These are phyloP conservation scores for Magnolia changhungtana DNA, from an alignment of 164 flowering plant genomes.

Conservation along the genomic window DNA sequence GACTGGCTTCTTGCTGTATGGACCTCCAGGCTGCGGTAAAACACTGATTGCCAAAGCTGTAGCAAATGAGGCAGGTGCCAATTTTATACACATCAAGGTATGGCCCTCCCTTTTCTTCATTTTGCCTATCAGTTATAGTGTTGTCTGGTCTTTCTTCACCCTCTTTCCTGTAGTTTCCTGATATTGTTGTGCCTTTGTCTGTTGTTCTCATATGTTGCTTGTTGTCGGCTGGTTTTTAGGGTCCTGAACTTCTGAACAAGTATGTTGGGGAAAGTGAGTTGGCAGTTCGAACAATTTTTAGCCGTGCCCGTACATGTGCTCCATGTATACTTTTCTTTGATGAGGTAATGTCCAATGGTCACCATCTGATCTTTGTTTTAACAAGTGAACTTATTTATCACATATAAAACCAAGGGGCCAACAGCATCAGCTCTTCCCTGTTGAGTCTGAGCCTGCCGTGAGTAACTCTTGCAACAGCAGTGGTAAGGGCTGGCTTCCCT, in stretches of 20 bases:
- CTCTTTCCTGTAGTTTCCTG: neutral
- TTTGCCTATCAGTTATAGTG: neutral
- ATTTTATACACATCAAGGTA: slow-evolving; percentile 94
- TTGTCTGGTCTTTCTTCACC: neutral
- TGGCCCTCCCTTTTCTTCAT: neutral
- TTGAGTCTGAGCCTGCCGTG: no score
- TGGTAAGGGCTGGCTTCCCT: no score
- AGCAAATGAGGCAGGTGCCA: slow-evolving; percentile 96
- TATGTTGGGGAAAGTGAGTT: slow-evolving; percentile 97
- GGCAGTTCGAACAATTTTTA: slow-evolving; percentile 76
- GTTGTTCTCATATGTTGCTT: neutral
- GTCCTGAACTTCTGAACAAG: slow-evolving; percentile 89
- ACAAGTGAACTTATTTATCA: neutral
- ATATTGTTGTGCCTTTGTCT: neutral
- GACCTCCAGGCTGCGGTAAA: slow-evolving; percentile 99
- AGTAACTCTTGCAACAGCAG: no score
- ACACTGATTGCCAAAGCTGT: slow-evolving; percentile 96
- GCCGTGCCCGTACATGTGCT: slow-evolving; percentile 84
- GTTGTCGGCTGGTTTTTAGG: slow-evolving; percentile 34
- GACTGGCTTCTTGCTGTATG: slow-evolving; percentile 89
- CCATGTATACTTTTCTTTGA: slow-evolving; percentile 97
- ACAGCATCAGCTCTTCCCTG: no score
- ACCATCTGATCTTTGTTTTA: neutral
- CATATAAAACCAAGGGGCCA: neutral
- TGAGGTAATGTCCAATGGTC: slow-evolving; percentile 48